Evolutionary conservation across 2,329 filamentous ascomycete genomes (phyloP), one percentile per base, ranked within the genome.

Genomic region (Aspergillus versicolor): DNA sequence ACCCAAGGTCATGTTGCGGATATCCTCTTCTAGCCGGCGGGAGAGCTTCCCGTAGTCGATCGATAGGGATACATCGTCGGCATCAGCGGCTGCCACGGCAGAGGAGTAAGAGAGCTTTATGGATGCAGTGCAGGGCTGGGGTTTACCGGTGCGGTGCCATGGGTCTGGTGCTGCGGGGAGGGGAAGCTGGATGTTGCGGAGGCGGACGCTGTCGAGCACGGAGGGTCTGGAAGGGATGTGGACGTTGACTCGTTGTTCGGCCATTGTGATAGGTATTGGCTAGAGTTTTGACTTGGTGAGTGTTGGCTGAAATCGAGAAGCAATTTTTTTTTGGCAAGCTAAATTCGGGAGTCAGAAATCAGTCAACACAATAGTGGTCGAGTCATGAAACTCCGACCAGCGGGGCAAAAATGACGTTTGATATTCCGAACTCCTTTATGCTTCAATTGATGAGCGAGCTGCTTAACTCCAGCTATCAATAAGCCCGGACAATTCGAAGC

Each of bases 41-140:
- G 75, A 80, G 17, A 80, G 68, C 58, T 77, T 78, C 37, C 78
- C 77, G 64, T 81, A 81, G 61, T 78, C 76, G 21, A 81, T 66
- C 1, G 77, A 78, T 12, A 75, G 66, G 12, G 71, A 73, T 54
- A 80, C 75, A 58, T 79, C 73, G 55, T 81, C 79, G 32, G 71
- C 69, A 27, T 69, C 67, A 2, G 76, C 76, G 7, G 78, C 75
- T 2, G 71, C 69, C 34, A 77, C 70, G 38, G 69, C 71, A 19
- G 70, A 74, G 5, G 74, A 74, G 57, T 77, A 76, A 15, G 75
- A 74, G 43, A 80, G 65, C 41, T 75, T 75, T 12, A 80, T 63
- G 17, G 73, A 77, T 52, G 76, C 70, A 11, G 70, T 72, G 58
- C 76, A 74, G 42, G 79, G 79, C 60, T 81, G 79, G 0, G 74